These are phyloP conservation scores for Yamadazyma kitorensis DNA, from an alignment of 805 yeast species.

Conservation along the genomic window DNA sequence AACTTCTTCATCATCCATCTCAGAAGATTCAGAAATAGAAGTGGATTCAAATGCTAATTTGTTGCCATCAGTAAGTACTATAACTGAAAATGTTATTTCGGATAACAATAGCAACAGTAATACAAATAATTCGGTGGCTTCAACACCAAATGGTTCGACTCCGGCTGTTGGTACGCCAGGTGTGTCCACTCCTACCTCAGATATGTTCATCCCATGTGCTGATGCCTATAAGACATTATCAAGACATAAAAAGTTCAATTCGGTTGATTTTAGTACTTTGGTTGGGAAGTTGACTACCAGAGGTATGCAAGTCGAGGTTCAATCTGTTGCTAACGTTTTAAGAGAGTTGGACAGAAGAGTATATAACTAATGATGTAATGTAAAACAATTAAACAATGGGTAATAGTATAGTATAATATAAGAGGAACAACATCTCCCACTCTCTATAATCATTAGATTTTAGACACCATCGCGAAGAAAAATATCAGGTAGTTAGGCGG, in stretches of 20 bases:
- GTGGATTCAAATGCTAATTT: slow-evolving; percentile 12
- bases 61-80: slow-evolving; percentile 17
- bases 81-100: slow-evolving; percentile 15
- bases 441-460: too few species aligned
- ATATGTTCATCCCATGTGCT: slow-evolving; percentile 77
- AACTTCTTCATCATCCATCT: slow-evolving; percentile 1
- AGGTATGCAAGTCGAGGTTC: slow-evolving; percentile 92
- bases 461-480: slow-evolving; percentile 5
- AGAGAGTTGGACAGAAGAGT: slow-evolving; percentile 75
- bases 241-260: slow-evolving; percentile 72
- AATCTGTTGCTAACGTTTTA: slow-evolving; percentile 79
- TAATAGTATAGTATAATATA: background rate
- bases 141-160: slow-evolving; percentile 12
- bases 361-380: slow-evolving; percentile 31
- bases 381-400: slow-evolving; percentile 1
- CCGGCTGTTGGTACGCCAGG: slow-evolving; percentile 13
- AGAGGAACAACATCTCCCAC: too few species aligned
- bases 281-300: slow-evolving; percentile 74
- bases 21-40: slow-evolving; percentile 7
- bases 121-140: slow-evolving; percentile 3
- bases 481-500: too few species aligned
- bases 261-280: slow-evolving; percentile 69
- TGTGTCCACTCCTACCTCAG: slow-evolving; percentile 16
- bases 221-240: slow-evolving; percentile 88
- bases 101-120: slow-evolving; percentile 1